Evolutionary conservation across 495 filamentous ascomycete genomes (phyloP), one percentile per base, ranked within the genome.

Genomic region (Talaromyces wortmannii): DNA sequence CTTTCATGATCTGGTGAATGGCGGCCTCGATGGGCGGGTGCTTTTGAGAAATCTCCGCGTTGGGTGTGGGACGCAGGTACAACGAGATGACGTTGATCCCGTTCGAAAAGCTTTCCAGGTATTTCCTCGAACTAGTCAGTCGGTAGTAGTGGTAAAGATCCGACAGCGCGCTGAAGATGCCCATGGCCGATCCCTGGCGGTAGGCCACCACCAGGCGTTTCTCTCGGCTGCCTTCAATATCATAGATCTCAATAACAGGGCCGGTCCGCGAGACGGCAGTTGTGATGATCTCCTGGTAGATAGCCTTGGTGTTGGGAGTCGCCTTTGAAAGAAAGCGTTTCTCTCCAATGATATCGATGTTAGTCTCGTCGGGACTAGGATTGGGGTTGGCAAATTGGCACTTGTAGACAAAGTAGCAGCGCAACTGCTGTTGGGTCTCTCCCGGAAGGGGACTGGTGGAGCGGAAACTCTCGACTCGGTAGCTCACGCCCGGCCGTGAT

Each of bases 71-170:
- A 48, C 84, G 82, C 45, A 98, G 78, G 71, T 98, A 98, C 13
- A 96, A 82, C 44, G 91, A 96, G 76, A 97, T 92, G 59, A 97
- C 89, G 12, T 89, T 94, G 67, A 96, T 94, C 50, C 94, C 94
- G 68, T 97, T 98, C 61, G 92, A 95, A 76, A 98, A 98, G 71
- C 97, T 92, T 73, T 98, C 92, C 53, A 97, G 88, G 63, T 98
- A 98, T 75, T 98, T 98, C 51, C 94, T 83, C 2, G 94, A 91
- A 67, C 90, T 95, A 2, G 94, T 97, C 49, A 96, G 82, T 23
- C 95, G 95, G 65, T 98, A 97, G 78, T 96, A 97, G 74, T 98
- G 94, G 71, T 98, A 98, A 18, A 98, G 77, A 68, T 97, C 95
- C 56, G 90, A 95, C 53, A 98, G 71, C 18, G 94, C 91, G 59